phyloP scores from a whole-genome alignment of 768 basidiomycete genomes.

The Lyophyllum shimeji region DNA sequence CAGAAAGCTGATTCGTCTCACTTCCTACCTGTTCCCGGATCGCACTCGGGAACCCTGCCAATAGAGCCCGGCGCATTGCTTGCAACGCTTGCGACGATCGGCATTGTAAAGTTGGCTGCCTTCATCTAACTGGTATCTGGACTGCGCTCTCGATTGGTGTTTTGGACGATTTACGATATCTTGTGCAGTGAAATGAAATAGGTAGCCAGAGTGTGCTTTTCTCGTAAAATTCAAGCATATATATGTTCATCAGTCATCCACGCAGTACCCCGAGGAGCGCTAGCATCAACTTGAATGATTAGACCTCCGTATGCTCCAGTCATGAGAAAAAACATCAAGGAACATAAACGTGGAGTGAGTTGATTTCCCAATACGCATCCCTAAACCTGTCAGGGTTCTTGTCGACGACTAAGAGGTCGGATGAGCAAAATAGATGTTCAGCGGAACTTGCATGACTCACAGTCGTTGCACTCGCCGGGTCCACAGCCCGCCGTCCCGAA shows the following conservation, averaged over 20 bases:
- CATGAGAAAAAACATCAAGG: not conserved
- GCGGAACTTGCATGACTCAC: slow-evolving; percentile 33
- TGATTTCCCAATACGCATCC: slow-evolving; percentile 72
- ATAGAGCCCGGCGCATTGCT: slow-evolving; percentile 24
- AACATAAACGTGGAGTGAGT: slow-evolving; percentile 55
- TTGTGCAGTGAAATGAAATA: too few species aligned
- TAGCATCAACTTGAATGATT: not conserved
- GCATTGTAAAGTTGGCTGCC: slow-evolving; percentile 1
- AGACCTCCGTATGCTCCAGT: not conserved
- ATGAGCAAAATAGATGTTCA: not conserved
- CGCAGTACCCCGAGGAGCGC: too few species aligned
- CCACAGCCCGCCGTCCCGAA: slow-evolving; percentile 43
- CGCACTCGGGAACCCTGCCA: slow-evolving; percentile 33
- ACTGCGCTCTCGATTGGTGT: not conserved
- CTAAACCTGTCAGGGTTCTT: slow-evolving; percentile 56
- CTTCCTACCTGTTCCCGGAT: slow-evolving; percentile 63
- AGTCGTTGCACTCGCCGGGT: slow-evolving; percentile 37
- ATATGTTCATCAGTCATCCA: too few species aligned
- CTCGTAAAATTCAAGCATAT: too few species aligned
- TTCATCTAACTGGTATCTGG: not conserved
- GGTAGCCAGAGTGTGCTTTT: too few species aligned
- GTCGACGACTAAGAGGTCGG: slow-evolving; percentile 45
- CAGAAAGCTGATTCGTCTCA: slow-evolving; percentile 34
- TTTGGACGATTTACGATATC: not conserved
- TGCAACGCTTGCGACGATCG: slow-evolving; percentile 18